Base-by-base conservation (phyloP, 1,139 yeast species). In the Candida neerlandica region DNA sequence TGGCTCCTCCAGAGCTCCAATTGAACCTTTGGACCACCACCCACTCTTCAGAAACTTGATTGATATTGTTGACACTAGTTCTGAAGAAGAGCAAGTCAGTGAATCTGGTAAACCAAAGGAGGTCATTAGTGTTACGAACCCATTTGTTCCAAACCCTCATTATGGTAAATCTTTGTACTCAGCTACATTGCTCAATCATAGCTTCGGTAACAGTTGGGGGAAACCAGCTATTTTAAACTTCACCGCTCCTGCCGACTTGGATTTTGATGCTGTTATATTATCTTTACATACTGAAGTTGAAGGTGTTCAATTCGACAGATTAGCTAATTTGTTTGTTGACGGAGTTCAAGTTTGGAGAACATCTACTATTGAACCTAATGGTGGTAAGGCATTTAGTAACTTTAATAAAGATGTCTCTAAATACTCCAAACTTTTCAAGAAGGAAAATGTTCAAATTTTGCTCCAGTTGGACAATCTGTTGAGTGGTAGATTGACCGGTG, bases 331-430 rank as follows among this genome's bases (percentile, higher is more conserved):
- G 26, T 86, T 79, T 59, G 64, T 89, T 26, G 80, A 80, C 48
- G 89, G 85, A 21, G 75, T 78, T 15, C 89, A 88, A 57, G 67
- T 89, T 33, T 89, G 96, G 96, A 77, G 96, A 64, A 84, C 95
- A 0, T 85, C 94, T 2, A 89, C 96, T 1, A 84, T 89, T 16
- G 96, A 89, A 65, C 96, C 96, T 0, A 81, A 82, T 52, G 75
- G 80, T 48, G 59, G 59, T 23, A 57, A 67, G 2, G 75, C 80
- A 3, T 75, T 71, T 57, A 80, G 86, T 14, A 62, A 69, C 12
- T 70, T 77, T 46, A 69, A 75, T 29, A 89, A 87, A 61, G 96
- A 90, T 61, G 80, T 88, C 2, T 76, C 92, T 4, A 68, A 70
- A 29, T 89, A 83, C 60, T 62, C 77, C 11, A 57, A 72, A 0